Evolutionary conservation across 2,329 filamentous ascomycete genomes (phyloP).

Genomic region (Fusarium nematophilum): DNA sequence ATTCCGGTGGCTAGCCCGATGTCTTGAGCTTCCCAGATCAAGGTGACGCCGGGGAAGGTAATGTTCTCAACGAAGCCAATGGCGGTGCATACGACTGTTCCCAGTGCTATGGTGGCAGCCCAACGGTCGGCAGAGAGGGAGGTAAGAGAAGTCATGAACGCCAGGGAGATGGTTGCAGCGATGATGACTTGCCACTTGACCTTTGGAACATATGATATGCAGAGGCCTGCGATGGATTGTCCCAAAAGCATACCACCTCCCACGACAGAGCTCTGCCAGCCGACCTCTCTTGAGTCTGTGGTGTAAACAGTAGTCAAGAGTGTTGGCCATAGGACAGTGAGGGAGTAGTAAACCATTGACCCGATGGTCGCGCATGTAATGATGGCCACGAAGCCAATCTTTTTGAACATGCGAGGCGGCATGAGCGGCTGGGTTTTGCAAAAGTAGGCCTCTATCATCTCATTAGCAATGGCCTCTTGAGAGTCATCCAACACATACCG

Average conservation of each 20-base stretch:
- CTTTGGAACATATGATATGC: slow-evolving; percentile 50
- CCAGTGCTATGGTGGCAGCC: slow-evolving; percentile 48
- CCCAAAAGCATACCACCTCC: slow-evolving; percentile 55
- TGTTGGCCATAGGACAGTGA: slow-evolving; percentile 58
- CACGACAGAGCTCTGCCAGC: slow-evolving; percentile 55
- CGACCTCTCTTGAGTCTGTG: slow-evolving; percentile 49
- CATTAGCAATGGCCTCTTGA: too few species aligned
- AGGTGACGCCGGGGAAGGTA: slow-evolving; percentile 55
- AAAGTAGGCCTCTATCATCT: slow-evolving; percentile 51
- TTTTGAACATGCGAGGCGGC: slow-evolving; percentile 55
- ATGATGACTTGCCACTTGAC: slow-evolving; percentile 50
- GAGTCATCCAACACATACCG: too few species aligned
- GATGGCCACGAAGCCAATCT: slow-evolving; percentile 53
- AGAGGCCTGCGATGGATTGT: slow-evolving; percentile 50
- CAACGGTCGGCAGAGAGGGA: slow-evolving; percentile 42
- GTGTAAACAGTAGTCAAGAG: slow-evolving; percentile 54
- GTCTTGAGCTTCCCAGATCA: slow-evolving; percentile 59
- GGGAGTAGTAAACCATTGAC: slow-evolving; percentile 55
- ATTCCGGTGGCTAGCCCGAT: slow-evolving; percentile 58
- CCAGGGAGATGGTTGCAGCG: slow-evolving; percentile 44
- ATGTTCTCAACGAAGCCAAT: slow-evolving; percentile 55
- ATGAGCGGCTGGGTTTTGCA: slow-evolving; percentile 53
- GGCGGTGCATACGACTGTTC: slow-evolving; percentile 44
- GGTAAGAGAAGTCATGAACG: slow-evolving; percentile 49
- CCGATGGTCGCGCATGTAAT: slow-evolving; percentile 52